Percentiles rank a stretch among this genome's conserved stretches.
Evolutionary conservation across 352 stramenopile genomes (phyloP).

Genomic region (Pythium rishiriense): DNA sequence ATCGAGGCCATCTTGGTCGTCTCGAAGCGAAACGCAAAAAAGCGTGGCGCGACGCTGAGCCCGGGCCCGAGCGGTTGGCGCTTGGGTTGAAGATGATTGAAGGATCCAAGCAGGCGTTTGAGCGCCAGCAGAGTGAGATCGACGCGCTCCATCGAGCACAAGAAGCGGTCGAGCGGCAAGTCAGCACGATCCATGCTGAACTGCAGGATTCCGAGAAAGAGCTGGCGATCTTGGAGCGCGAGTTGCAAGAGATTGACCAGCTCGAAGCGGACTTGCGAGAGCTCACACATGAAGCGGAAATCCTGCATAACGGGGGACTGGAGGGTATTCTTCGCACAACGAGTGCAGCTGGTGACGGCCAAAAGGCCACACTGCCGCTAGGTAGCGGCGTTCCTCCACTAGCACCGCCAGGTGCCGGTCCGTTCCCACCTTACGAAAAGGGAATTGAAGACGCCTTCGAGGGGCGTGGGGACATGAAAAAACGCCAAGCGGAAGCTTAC

Average conservation of each 20-base stretch:
- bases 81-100: slow-evolving; percentile 92
- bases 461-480: slow-evolving; percentile 40
- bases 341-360: slow-evolving; percentile 9
- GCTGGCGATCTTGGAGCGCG: slow-evolving; percentile 86
- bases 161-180: slow-evolving; percentile 84
- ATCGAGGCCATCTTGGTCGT: slow-evolving; percentile 82
- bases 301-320: slow-evolving; percentile 69
- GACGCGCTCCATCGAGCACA: slow-evolving; percentile 91
- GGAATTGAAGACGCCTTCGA: slow-evolving; percentile 55
- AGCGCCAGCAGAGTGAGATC: slow-evolving; percentile 91
- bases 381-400: slow-evolving; percentile 44
- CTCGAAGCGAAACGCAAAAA: slow-evolving; percentile 60
- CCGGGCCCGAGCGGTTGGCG: slow-evolving; percentile 87
- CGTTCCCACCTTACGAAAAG: slow-evolving; percentile 41
- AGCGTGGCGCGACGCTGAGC: slow-evolving; percentile 86
- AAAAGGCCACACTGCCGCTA: slow-evolving; percentile 36
- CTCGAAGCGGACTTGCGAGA: slow-evolving; percentile 89
- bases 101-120: slow-evolving; percentile 92
- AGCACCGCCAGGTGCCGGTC: not conserved
- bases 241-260: slow-evolving; percentile 93
- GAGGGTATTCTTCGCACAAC: slow-evolving; percentile 46
- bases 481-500: slow-evolving; percentile 81
- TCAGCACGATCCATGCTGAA: slow-evolving; percentile 90
- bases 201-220: slow-evolving; percentile 91
- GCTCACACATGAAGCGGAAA: slow-evolving; percentile 90